Conservation (phyloP, 257 asterid genomes). For the Parsonsia alboflavescens region DNA sequence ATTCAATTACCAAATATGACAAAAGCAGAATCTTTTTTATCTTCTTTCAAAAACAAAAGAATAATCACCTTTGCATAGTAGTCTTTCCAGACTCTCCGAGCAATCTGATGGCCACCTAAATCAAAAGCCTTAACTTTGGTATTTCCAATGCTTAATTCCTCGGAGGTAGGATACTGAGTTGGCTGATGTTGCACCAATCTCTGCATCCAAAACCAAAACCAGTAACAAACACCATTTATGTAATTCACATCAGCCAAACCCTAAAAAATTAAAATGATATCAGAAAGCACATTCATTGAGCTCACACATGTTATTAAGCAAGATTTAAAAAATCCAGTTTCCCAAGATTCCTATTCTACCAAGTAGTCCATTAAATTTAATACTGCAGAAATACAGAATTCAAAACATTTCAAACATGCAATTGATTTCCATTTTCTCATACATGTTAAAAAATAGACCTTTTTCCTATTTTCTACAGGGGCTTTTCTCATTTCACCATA, state of each 20-base stretch:
- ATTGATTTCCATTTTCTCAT: background rate
- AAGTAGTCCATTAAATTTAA: background rate
- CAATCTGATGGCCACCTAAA: constrained; percentile 25
- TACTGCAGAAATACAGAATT: background rate
- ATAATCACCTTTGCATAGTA: constrained; percentile 22
- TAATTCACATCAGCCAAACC: background rate
- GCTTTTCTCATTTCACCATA: background rate
- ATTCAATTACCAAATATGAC: background rate
- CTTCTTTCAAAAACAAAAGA: background rate
- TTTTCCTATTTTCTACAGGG: background rate
- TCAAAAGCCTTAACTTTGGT: constrained; percentile 24
- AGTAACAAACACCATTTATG: background rate
- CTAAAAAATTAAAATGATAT: background rate
- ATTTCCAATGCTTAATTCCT: constrained; percentile 20
- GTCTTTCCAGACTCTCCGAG: constrained; percentile 26
- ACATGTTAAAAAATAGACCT: background rate
- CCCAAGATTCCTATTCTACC: background rate
- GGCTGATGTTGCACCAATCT: constrained; percentile 24
- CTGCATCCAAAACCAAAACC: background rate
- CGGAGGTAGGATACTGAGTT: constrained; percentile 22
- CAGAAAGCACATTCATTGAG: background rate
- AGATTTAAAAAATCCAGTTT: background rate
- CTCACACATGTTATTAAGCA: background rate
- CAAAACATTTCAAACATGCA: background rate
- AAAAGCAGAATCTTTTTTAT: background rate